Percentiles rank a stretch among this genome's conserved stretches.
Evolutionary conservation across 495 filamentous ascomycete species (phyloP).

Genomic region (Hypoxylon rickii): DNA sequence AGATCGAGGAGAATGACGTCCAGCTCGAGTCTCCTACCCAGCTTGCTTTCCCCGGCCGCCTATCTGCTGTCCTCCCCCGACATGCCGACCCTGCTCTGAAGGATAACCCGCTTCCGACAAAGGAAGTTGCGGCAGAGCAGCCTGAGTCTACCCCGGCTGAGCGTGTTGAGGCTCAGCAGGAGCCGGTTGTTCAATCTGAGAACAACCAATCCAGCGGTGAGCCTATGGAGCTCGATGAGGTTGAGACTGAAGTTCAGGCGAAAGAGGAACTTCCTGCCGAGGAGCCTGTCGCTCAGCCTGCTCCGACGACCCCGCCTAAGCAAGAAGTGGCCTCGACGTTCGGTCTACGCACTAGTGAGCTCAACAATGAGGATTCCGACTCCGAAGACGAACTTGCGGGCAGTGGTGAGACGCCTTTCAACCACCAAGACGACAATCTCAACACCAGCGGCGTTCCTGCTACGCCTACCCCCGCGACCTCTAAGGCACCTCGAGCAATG

Average conservation of each 20-base stretch:
- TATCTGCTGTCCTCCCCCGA: constrained; percentile 55
- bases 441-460: constrained; percentile 33
- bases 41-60: constrained; percentile 53
- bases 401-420: constrained; percentile 19
- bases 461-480: constrained; percentile 42
- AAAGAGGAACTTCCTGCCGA: constrained; percentile 6
- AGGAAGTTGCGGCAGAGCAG: constrained; percentile 8
- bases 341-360: constrained; percentile 43
- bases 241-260: not conserved
- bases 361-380: constrained; percentile 48
- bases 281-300: constrained; percentile 4
- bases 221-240: constrained; percentile 41
- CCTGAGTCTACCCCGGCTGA: constrained; percentile 3
- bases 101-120: constrained; percentile 23
- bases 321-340: constrained; percentile 32
- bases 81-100: constrained; percentile 52
- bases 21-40: constrained; percentile 40
- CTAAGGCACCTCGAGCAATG: constrained; percentile 34
- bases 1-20: constrained; percentile 15
- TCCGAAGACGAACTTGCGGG: constrained; percentile 60
- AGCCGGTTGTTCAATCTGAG: constrained; percentile 42
- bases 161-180: constrained; percentile 7
- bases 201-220: constrained; percentile 41
- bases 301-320: constrained; percentile 40
- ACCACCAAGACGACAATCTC: constrained; percentile 30